A percentile compares a stretch with the other conserved stretches of the same genome.
phyloP scores from a whole-genome alignment of 73 alveolate genomes.

The Blepharisma japonicum region DNA sequence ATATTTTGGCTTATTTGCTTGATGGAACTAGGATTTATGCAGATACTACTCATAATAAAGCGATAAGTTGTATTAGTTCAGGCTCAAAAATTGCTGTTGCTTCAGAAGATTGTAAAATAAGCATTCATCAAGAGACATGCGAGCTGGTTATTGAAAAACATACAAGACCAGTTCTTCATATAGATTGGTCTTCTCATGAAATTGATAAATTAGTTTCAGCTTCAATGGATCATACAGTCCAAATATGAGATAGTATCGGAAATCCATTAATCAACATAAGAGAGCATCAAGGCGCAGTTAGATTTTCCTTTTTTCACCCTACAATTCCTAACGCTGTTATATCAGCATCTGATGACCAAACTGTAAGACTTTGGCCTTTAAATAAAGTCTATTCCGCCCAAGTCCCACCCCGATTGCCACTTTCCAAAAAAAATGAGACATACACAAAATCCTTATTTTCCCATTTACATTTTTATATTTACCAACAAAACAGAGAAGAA shows the following conservation, averaged over 20 bases:
- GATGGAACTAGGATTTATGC: not conserved
- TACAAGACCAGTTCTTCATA: not conserved
- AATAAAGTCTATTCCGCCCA: not conserved
- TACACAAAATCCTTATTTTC: not conserved
- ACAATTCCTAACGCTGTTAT: not conserved
- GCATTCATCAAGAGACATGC: not conserved
- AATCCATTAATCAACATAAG: not conserved
- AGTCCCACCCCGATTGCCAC: not conserved
- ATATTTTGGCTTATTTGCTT: not conserved
- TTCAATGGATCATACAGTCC: slow-evolving; percentile 7
- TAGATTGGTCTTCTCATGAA: not conserved
- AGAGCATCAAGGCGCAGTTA: slow-evolving; percentile 2
- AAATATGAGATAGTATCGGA: slow-evolving; percentile 4
- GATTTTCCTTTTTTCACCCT: not conserved
- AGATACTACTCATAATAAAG: not conserved
- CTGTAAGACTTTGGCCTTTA: not conserved
- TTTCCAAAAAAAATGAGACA: not conserved
- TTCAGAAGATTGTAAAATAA: not conserved
- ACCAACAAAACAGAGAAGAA: slow-evolving; percentile 15
- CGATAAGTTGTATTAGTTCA: not conserved
- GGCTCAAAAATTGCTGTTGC: not conserved
- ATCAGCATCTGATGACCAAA: slow-evolving; percentile 16
- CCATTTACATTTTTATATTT: not conserved
- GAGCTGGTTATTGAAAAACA: not conserved
- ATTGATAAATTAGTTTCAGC: not conserved